phyloP scores from a whole-genome alignment of 257 asterid species.

The Jacaranda copaia region DNA sequence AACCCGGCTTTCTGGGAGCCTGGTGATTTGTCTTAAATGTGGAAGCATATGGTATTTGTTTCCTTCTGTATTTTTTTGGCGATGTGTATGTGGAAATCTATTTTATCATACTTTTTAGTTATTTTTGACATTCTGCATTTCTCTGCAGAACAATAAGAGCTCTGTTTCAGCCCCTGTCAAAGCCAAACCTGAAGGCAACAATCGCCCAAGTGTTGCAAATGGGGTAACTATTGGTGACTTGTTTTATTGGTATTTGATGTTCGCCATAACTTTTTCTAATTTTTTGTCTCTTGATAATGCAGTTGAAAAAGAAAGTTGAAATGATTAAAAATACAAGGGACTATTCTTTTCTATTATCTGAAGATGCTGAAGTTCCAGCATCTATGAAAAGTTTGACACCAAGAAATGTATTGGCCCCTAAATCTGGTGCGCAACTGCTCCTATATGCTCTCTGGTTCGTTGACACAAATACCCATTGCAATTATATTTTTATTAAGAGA shows the following conservation, averaged over 20 bases:
- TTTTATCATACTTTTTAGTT: constrained; percentile 5
- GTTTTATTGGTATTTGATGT: neutral
- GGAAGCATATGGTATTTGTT: neutral
- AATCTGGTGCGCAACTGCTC: constrained; percentile 66
- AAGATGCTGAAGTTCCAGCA: constrained; percentile 77
- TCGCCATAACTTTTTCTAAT: constrained; percentile 3
- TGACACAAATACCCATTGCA: constrained; percentile 34
- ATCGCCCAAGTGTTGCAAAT: constrained; percentile 53
- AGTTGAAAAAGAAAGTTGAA: constrained; percentile 73
- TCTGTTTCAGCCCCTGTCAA: constrained; percentile 49
- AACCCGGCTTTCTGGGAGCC: neutral
- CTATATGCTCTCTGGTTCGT: constrained; percentile 39
- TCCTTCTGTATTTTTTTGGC: constrained; percentile 7
- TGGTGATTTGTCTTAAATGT: neutral
- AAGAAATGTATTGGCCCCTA: constrained; percentile 57
- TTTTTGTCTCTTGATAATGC: constrained; percentile 41
- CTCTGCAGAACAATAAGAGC: constrained; percentile 62
- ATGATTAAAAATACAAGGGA: constrained; percentile 83
- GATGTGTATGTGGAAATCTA: neutral
- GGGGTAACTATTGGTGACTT: constrained; percentile 53
- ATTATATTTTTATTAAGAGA: constrained; percentile 51
- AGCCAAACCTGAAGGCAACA: constrained; percentile 52
- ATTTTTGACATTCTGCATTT: constrained; percentile 24
- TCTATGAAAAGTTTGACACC: constrained; percentile 57
- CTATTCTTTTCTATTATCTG: constrained; percentile 85